Evolutionary conservation across 1,139 yeast genomes (phyloP).

Genomic region (Taiozyma sp.): DNA sequence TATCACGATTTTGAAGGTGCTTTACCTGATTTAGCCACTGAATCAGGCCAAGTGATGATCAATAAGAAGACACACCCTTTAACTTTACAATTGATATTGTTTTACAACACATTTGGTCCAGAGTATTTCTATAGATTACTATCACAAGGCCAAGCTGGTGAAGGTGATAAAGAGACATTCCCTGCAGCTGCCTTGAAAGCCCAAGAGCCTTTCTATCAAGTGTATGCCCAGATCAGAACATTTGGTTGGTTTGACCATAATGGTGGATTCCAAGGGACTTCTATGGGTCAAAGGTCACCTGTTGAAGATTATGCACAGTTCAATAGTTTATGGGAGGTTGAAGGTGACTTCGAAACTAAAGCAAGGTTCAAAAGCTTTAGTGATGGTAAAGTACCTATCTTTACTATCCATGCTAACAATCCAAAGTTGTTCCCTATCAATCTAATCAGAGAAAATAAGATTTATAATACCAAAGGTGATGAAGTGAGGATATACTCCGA

Average conservation of each 20-base stretch:
- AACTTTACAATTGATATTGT: conserved; percentile 46
- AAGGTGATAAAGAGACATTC: conserved; percentile 68
- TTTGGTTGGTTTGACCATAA: conserved; percentile 39
- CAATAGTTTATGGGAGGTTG: not conserved
- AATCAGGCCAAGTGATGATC: conserved; percentile 56
- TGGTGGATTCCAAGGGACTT: conserved; percentile 33
- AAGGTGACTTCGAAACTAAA: conserved; percentile 24
- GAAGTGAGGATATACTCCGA: conserved; percentile 43
- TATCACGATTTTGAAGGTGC: conserved; percentile 53
- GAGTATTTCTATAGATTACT: conserved; percentile 48
- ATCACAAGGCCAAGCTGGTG: conserved; percentile 59
- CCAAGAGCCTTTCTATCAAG: conserved; percentile 46
- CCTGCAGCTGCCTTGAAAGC: conserved; percentile 52
- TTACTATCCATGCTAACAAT: conserved; percentile 54
- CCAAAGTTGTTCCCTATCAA: conserved; percentile 61
- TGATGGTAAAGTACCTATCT: conserved; percentile 11
- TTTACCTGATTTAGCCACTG: conserved; percentile 58
- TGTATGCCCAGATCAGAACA: conserved; percentile 25
- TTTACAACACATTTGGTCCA: conserved; percentile 60
- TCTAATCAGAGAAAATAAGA: conserved; percentile 36
- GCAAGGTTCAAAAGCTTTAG: conserved; percentile 23
- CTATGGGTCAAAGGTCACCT: conserved; percentile 41
- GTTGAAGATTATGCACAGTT: conserved; percentile 31
- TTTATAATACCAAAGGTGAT: conserved; percentile 38
- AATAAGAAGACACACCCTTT: conserved; percentile 50